Evolutionary conservation across 768 basidiomycete genomes (phyloP).

Genomic region (Russula sp.): DNA sequence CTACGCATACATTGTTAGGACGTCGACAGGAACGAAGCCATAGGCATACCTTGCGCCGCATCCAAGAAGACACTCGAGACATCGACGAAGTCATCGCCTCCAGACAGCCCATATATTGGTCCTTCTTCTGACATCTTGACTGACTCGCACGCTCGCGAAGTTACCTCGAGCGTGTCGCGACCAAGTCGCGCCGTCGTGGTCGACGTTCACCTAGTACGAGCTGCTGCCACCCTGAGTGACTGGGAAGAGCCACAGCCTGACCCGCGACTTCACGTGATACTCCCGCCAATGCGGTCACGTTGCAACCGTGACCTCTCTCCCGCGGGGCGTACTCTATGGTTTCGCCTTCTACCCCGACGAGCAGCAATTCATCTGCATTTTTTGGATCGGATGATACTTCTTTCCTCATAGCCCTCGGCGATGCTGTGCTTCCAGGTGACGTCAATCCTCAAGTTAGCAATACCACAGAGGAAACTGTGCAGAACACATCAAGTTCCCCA

Average conservation of each 20-base stretch:
- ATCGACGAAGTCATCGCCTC: conserved; percentile 56
- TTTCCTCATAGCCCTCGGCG: conserved; percentile 45
- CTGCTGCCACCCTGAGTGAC: not conserved
- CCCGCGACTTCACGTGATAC: not conserved
- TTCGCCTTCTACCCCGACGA: conserved; percentile 13
- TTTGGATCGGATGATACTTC: conserved; percentile 50
- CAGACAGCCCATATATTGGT: conserved; percentile 36
- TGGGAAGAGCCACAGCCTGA: no score
- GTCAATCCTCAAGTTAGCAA: conserved; percentile 11
- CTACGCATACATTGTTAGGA: conserved; percentile 30
- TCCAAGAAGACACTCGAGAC: conserved; percentile 53
- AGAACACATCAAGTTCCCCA: conserved; percentile 6
- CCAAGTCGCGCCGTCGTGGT: not conserved
- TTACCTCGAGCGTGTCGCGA: conserved; percentile 1
- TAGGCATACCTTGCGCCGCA: conserved; percentile 52
- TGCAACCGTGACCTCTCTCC: not conserved
- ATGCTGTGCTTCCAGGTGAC: conserved; percentile 46
- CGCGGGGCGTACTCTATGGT: conserved; percentile 4
- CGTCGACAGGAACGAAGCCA: not conserved
- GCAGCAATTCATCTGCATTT: conserved; percentile 44
- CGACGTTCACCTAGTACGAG: not conserved
- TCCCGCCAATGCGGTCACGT: no score
- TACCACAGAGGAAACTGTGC: not conserved
- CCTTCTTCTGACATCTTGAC: conserved; percentile 5
- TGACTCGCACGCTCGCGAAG: not conserved